Conservation (phyloP, 202 grass and related monocot genomes). For the Panicum virgatum region DNA sequence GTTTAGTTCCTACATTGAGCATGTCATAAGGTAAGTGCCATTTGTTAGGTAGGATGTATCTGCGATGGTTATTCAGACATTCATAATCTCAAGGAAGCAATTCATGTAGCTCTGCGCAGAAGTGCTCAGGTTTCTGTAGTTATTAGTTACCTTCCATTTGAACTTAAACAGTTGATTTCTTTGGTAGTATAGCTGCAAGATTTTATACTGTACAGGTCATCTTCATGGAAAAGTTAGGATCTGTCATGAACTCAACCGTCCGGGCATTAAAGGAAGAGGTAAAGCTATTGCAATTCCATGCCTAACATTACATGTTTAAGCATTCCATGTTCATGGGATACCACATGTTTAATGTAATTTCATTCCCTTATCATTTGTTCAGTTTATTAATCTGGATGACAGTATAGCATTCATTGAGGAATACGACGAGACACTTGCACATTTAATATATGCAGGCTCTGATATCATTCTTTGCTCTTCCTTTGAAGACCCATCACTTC, state of each 20-base stretch:
- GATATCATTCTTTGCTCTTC: constrained; percentile 66
- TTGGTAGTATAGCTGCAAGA: constrained; percentile 16
- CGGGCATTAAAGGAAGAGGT: constrained; percentile 7
- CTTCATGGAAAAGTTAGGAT: constrained; percentile 29
- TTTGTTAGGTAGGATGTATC: constrained; percentile 57
- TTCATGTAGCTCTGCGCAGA: constrained; percentile 31
- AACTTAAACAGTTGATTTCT: neutral
- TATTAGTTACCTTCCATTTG: neutral
- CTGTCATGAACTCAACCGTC: neutral
- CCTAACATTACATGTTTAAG: constrained; percentile 21
- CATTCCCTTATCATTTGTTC: constrained; percentile 24
- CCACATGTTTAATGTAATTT: neutral
- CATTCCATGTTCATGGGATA: neutral
- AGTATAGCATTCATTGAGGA: constrained; percentile 36
- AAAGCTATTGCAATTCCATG: constrained; percentile 9
- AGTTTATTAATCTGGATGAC: constrained; percentile 25
- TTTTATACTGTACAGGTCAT: constrained; percentile 28
- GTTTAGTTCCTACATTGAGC: neutral
- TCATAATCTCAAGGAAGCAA: constrained; percentile 47
- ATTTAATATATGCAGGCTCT: constrained; percentile 61
- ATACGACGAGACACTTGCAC: constrained; percentile 52
- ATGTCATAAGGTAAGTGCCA: neutral
- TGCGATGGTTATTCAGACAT: constrained; percentile 33
- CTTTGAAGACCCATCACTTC: constrained; percentile 51
- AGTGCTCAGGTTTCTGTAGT: constrained; percentile 39